phyloP scores from a whole-genome alignment of 2,329 filamentous ascomycete genomes.

The Penicillium sp. region DNA sequence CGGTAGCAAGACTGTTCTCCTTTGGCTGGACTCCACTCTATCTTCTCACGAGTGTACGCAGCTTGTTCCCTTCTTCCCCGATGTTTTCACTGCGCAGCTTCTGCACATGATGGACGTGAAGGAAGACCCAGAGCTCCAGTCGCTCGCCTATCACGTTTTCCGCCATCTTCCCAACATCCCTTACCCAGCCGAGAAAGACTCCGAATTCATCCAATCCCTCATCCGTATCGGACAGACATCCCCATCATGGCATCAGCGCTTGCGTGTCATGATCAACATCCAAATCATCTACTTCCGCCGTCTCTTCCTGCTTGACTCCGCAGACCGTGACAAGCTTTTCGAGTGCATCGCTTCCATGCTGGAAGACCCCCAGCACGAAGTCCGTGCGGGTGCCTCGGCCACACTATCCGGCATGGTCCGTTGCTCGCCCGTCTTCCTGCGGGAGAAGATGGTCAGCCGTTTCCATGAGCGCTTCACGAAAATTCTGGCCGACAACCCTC shows the following conservation, averaged over 20 bases:
- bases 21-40: constrained; percentile 90
- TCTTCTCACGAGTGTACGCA: constrained; percentile 91
- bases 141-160: constrained; percentile 93
- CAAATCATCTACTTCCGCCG: constrained; percentile 98
- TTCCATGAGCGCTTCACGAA: constrained; percentile 78
- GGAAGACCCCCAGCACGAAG: constrained; percentile 85
- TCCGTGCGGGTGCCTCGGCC: constrained; percentile 85
- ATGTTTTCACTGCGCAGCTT: constrained; percentile 84
- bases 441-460: constrained; percentile 71
- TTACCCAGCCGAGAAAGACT: constrained; percentile 81
- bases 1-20: constrained; percentile 89
- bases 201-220: constrained; percentile 77
- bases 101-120: constrained; percentile 99
- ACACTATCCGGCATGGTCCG: constrained; percentile 97
- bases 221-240: constrained; percentile 84
- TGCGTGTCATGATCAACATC: constrained; percentile 95
- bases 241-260: constrained; percentile 88
- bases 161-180: constrained; percentile 94
- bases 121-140: constrained; percentile 93
- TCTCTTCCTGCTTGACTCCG: constrained; percentile 76
- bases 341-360: constrained; percentile 95
- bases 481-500: constrained; percentile 76
- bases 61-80: constrained; percentile 85
- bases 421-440: constrained; percentile 80
- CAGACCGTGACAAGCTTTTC: constrained; percentile 78